phyloP scores from a whole-genome alignment of 768 basidiomycete species.

The Heimioporus sp. region DNA sequence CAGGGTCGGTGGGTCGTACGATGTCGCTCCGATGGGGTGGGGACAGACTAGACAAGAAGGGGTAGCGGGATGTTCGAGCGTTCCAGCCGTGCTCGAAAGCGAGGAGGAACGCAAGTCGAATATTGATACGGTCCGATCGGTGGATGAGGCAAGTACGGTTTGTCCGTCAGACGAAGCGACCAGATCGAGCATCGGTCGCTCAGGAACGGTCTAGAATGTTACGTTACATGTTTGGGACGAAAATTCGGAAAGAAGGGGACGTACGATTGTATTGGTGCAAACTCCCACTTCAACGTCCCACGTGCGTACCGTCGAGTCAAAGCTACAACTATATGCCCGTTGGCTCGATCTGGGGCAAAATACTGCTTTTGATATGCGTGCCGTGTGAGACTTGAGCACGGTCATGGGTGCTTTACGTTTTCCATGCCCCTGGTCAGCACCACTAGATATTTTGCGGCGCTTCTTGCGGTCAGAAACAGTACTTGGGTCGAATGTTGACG shows the following conservation, averaged over 20 bases:
- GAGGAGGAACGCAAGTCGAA: conserved; percentile 61
- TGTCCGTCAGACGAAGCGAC: conserved; percentile 43
- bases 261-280: conserved; percentile 66
- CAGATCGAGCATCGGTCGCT: conserved; percentile 74
- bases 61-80: conserved; percentile 60
- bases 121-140: conserved; percentile 70
- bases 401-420: conserved; percentile 65
- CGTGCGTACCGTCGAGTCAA: conserved; percentile 84
- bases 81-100: conserved; percentile 36
- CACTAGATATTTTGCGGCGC: conserved; percentile 47
- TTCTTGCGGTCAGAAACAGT: conserved; percentile 46
- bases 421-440: conserved; percentile 30
- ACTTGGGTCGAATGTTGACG: conserved; percentile 4
- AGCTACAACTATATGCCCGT: conserved; percentile 73
- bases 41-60: conserved; percentile 57
- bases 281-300: conserved; percentile 87
- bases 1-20: neutral
- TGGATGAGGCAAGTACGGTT: conserved; percentile 59
- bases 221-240: neutral
- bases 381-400: conserved; percentile 83
- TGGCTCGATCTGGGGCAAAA: conserved; percentile 44
- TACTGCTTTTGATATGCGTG: conserved; percentile 69
- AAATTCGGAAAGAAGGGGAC: neutral
- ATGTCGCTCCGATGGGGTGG: neutral
- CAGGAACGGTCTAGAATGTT: conserved; percentile 54